Evolutionary conservation across 345 rosid species (phyloP).

Genomic region (Geranium brycei): DNA sequence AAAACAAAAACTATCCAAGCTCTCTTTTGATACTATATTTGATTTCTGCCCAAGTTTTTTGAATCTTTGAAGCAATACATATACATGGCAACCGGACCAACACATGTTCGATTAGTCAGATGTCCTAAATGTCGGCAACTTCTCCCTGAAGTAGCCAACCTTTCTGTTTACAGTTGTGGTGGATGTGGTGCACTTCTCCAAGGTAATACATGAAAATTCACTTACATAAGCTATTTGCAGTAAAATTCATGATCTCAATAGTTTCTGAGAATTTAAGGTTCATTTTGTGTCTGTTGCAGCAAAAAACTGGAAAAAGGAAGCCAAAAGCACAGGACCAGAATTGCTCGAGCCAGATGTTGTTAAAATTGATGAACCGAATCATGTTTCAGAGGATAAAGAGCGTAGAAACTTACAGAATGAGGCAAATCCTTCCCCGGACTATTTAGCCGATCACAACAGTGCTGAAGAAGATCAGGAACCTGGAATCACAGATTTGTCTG

Average conservation of each 20-base stretch:
- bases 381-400: conserved; percentile 2
- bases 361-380: neutral
- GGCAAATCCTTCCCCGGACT: no score
- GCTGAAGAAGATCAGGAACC: no score
- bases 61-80: no score
- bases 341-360: neutral
- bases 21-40: no score
- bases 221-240: neutral
- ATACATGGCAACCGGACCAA: conserved; percentile 6
- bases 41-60: no score
- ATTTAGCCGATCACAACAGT: no score
- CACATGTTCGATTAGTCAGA: conserved; percentile 10
- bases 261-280: neutral
- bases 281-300: neutral
- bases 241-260: neutral
- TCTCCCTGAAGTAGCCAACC: conserved; percentile 8
- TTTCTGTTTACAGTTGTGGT: conserved; percentile 13
- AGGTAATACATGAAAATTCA: conserved; percentile 6
- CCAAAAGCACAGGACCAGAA: neutral
- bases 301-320: neutral
- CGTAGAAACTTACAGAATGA: neutral
- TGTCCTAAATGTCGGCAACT: conserved; percentile 14
- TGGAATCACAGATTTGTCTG: neutral
- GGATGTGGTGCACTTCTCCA: conserved; percentile 15
- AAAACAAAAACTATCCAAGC: no score